These are phyloP conservation scores for Carex arenaria DNA, from an alignment of 202 grass and related monocot genomes.

Conservation along the genomic window DNA sequence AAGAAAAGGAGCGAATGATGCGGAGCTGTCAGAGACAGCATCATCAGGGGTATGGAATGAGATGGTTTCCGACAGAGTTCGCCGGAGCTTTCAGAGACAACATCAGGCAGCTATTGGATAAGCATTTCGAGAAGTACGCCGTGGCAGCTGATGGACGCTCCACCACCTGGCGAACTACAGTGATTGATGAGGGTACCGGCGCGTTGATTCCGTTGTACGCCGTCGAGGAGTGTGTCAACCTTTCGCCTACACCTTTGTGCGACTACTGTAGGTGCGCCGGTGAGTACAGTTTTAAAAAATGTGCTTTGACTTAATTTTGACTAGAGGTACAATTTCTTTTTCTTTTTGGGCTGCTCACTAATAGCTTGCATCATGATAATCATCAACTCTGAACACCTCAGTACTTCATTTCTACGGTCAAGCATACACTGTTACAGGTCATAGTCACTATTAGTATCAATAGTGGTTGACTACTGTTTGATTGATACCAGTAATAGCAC, in stretches of 20 bases:
- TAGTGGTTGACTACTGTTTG: too few relatives aligned
- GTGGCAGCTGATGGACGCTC: constrained; percentile 11
- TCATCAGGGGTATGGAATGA: constrained; percentile 54
- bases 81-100: constrained; percentile 84
- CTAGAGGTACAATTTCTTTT: too few relatives aligned
- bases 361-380: not conserved
- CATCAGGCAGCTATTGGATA: constrained; percentile 46
- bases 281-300: constrained; percentile 18
- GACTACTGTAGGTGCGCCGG: constrained; percentile 66
- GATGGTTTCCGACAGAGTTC: constrained; percentile 61
- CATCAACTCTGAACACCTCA: not conserved
- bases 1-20: not conserved
- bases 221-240: constrained; percentile 54
- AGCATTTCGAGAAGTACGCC: constrained; percentile 31
- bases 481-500: too few relatives aligned
- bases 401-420: not conserved
- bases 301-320: too few relatives aligned
- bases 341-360: not conserved
- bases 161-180: constrained; percentile 49
- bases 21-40: not conserved
- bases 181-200: constrained; percentile 57
- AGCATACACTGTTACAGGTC: not conserved
- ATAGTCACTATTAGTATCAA: not conserved
- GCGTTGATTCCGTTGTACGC: constrained; percentile 43
- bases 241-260: constrained; percentile 57